These are phyloP conservation scores for Neonectria sp. DNA, from an alignment of 2,329 filamentous ascomycete species.

Conservation along the genomic window DNA sequence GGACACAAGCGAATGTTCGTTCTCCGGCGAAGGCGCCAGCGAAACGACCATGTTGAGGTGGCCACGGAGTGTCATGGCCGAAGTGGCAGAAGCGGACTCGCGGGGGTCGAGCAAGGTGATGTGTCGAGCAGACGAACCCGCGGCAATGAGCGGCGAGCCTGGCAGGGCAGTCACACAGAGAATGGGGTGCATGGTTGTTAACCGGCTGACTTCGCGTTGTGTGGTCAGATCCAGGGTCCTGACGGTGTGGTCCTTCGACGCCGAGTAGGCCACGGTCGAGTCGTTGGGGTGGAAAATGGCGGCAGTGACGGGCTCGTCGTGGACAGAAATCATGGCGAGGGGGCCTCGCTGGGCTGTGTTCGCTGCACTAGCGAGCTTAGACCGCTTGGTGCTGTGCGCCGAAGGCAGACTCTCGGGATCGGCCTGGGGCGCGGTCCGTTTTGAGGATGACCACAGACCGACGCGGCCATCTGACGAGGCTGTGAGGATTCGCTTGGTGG, in stretches of 20 bases:
- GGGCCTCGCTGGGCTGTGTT: constrained; percentile 82
- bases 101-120: constrained; percentile 95
- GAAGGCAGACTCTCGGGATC: constrained; percentile 79
- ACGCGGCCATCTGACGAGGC: constrained; percentile 87
- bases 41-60: constrained; percentile 82
- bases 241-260: constrained; percentile 91
- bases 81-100: constrained; percentile 80
- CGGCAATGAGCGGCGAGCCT: constrained; percentile 73
- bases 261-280: constrained; percentile 90
- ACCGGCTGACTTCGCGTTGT: constrained; percentile 81
- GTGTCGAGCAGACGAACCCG: constrained; percentile 87
- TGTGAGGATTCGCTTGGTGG: constrained; percentile 84
- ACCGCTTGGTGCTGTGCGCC: constrained; percentile 79
- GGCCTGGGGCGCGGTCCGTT: constrained; percentile 81
- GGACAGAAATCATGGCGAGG: constrained; percentile 78
- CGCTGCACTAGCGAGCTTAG: constrained; percentile 70
- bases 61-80: constrained; percentile 91
- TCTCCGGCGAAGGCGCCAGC: constrained; percentile 69
- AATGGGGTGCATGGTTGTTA: constrained; percentile 87
- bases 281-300: constrained; percentile 90
- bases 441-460: constrained; percentile 90
- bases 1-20: constrained; percentile 86
- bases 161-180: constrained; percentile 84
- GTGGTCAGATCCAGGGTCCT: constrained; percentile 94
- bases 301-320: constrained; percentile 82